phyloP scores from a whole-genome alignment of 441 rosid genomes.

The Cnidoscolus chayamansa region DNA sequence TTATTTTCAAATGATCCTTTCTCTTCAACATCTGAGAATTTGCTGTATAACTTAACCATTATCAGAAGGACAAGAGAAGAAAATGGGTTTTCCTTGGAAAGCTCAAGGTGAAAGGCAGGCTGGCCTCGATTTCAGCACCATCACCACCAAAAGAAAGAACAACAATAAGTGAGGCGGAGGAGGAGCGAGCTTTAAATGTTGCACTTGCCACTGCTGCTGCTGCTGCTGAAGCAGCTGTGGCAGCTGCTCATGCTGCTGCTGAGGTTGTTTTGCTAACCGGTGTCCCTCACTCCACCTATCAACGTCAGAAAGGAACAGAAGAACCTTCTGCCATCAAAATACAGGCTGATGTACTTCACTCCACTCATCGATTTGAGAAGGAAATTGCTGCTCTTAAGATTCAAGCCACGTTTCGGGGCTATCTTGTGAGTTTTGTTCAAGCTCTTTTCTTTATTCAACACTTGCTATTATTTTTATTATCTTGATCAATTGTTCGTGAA shows the following conservation, averaged over 20 bases:
- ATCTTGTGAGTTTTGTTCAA: conserved; percentile 54
- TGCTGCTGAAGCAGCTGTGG: conserved; percentile 54
- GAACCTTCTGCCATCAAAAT: conserved; percentile 15
- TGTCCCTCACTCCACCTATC: conserved; percentile 29
- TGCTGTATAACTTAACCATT: neutral
- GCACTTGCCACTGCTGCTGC: conserved; percentile 52
- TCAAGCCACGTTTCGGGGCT: conserved; percentile 70
- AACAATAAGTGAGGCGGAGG: conserved; percentile 28
- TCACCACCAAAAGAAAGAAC: conserved; percentile 31
- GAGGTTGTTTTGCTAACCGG: conserved; percentile 47
- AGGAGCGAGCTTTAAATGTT: conserved; percentile 43
- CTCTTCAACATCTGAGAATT: neutral
- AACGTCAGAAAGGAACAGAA: conserved; percentile 28
- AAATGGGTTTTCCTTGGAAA: conserved; percentile 72
- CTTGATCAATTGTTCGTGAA: neutral
- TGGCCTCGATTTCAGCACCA: conserved; percentile 52
- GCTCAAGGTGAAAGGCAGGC: conserved; percentile 42
- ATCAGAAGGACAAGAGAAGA: conserved; percentile 60
- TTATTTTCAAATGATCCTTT: neutral
- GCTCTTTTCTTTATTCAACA: neutral
- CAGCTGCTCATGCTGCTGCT: conserved; percentile 52
- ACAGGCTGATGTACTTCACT: conserved; percentile 18
- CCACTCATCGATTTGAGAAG: conserved; percentile 21
- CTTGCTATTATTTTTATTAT: neutral
- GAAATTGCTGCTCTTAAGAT: conserved; percentile 53